phyloP scores from a whole-genome alignment of 1,139 yeast genomes.

The Yamadazyma aaseri region DNA sequence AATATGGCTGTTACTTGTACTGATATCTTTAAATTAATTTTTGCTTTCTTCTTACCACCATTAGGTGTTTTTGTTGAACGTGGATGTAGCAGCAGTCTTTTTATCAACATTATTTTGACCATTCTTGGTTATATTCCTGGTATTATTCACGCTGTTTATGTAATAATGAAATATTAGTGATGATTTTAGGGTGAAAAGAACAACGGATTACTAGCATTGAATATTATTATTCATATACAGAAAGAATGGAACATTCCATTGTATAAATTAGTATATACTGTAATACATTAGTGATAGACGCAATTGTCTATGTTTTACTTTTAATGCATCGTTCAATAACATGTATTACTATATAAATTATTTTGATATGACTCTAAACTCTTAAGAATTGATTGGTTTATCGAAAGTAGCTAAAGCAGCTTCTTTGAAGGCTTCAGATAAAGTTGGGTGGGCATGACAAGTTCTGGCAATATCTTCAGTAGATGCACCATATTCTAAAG shows the following conservation, averaged over 20 bases:
- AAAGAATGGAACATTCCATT: too few species aligned
- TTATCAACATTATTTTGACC: conserved; percentile 60
- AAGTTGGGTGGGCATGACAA: conserved; percentile 98
- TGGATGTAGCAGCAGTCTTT: conserved; percentile 57
- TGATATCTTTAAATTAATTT: conserved; percentile 59
- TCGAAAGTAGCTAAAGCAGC: conserved; percentile 93
- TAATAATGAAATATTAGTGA: conserved; percentile 41
- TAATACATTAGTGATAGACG: too few species aligned
- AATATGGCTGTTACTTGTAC: conserved; percentile 52
- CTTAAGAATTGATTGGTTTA: conserved; percentile 85
- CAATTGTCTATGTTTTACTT: too few species aligned
- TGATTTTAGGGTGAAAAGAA: not conserved
- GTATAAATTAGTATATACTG: too few species aligned
- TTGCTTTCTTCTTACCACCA: conserved; percentile 69
- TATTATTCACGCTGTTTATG: conserved; percentile 61
- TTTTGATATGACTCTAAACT: conserved; percentile 27
- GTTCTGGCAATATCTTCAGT: conserved; percentile 97
- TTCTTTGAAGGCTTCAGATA: conserved; percentile 97
- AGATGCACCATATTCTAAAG: conserved; percentile 97
- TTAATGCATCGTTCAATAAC: not conserved
- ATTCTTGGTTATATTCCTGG: conserved; percentile 66
- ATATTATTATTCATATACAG: too few species aligned
- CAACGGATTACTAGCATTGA: too few species aligned
- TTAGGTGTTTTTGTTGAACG: conserved; percentile 71
- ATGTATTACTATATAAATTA: conserved; percentile 4